Conservation (phyloP, 139 green algal species). For the Raphidocelis subcapitata region DNA sequence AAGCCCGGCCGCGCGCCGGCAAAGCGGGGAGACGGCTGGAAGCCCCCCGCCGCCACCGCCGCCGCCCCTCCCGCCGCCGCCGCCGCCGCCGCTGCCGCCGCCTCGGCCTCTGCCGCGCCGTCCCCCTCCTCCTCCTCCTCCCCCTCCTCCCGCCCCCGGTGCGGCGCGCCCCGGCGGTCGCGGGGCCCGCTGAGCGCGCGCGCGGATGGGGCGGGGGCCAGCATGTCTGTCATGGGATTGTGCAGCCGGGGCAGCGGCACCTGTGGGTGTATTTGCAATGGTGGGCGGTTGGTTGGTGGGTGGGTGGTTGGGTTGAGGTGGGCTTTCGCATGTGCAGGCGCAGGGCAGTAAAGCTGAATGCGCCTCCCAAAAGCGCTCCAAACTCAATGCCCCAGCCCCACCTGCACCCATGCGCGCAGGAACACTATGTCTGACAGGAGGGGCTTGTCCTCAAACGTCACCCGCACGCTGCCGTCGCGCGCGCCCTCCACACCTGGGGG, state of each 20-base stretch:
- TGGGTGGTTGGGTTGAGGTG: no score
- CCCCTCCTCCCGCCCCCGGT: background rate
- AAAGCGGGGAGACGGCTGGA: constrained; percentile 53
- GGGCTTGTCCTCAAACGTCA: constrained; percentile 97
- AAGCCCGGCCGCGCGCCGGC: constrained; percentile 55
- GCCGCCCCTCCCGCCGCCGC: background rate
- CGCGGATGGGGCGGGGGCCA: constrained; percentile 41
- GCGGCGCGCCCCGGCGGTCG: background rate
- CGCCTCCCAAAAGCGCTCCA: no score
- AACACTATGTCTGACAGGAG: constrained; percentile 94
- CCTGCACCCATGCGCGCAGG: constrained; percentile 87
- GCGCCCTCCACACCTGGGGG: constrained; percentile 41
- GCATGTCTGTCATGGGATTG: constrained; percentile 93
- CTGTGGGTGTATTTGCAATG: no score
- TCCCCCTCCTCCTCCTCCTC: background rate
- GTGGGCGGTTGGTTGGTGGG: no score
- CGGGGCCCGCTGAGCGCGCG: background rate
- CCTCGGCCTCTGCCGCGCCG: background rate
- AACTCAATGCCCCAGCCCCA: constrained; percentile 50
- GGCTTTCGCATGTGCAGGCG: no score
- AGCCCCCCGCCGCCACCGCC: constrained; percentile 22
- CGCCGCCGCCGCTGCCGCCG: constrained; percentile 2
- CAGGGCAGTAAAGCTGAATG: no score
- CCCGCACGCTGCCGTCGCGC: constrained; percentile 72
- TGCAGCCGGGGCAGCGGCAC: constrained; percentile 78